Evolutionary conservation across 805 yeast species (phyloP).

Genomic region (Ogataea siamensis): DNA sequence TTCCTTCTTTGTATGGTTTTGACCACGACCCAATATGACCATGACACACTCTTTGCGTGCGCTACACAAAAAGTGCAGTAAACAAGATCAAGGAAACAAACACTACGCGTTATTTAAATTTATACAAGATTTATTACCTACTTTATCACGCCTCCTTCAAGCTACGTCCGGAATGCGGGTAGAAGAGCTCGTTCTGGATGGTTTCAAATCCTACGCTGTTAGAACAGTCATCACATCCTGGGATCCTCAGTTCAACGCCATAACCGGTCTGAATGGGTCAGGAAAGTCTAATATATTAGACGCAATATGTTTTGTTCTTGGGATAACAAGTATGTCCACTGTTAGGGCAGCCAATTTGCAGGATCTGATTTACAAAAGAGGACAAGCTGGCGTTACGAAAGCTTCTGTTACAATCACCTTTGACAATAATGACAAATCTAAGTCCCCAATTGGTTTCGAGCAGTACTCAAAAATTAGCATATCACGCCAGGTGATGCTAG

Average conservation of each 20-base stretch:
- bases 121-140: background rate
- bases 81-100: background rate
- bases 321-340: constrained; percentile 90
- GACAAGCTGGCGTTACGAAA: constrained; percentile 97
- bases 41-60: too few relatives aligned
- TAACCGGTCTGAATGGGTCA: constrained; percentile 96
- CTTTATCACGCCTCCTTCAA: too few relatives aligned
- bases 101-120: background rate
- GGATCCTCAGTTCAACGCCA: constrained; percentile 97
- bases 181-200: constrained; percentile 95
- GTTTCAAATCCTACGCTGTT: constrained; percentile 95
- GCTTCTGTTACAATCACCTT: constrained; percentile 96
- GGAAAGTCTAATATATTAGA: constrained; percentile 96
- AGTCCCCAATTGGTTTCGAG: constrained; percentile 87
- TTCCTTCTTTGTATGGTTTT: too few relatives aligned
- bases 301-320: constrained; percentile 97
- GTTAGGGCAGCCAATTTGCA: constrained; percentile 92
- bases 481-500: constrained; percentile 85
- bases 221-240: constrained; percentile 93
- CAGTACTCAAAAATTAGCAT: constrained; percentile 76
- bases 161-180: constrained; percentile 64
- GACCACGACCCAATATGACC: too few relatives aligned
- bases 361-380: constrained; percentile 93
- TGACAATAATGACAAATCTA: constrained; percentile 73
- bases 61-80: background rate